phyloP scores from a whole-genome alignment of 768 basidiomycete genomes.

The Leccinum aurantiacum region DNA sequence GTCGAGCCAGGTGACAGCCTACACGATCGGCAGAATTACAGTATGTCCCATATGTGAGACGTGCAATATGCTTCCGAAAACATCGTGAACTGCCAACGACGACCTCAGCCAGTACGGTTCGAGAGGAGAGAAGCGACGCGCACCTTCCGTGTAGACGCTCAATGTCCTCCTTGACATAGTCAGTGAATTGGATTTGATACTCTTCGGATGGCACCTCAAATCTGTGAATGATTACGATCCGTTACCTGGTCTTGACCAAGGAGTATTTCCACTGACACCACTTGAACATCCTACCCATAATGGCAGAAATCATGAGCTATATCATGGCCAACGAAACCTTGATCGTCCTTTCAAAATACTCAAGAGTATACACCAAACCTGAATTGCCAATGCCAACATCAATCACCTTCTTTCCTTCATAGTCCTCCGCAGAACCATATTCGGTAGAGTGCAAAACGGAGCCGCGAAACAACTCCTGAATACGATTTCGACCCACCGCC shows the following conservation, averaged over 20 bases:
- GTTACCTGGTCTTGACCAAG: no score
- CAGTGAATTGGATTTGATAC: conserved; percentile 97
- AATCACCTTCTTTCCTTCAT: conserved; percentile 60
- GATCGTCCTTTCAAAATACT: not conserved
- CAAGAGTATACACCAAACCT: conserved; percentile 30
- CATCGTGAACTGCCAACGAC: conserved; percentile 72
- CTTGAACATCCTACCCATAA: no score
- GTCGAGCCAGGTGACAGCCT: no score
- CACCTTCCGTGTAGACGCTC: no score
- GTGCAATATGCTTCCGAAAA: conserved; percentile 96
- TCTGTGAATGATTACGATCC: no score
- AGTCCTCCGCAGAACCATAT: conserved; percentile 45
- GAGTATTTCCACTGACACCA: no score
- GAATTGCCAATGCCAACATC: conserved; percentile 66
- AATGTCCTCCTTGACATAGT: conserved; percentile 95
- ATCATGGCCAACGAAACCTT: conserved; percentile 32
- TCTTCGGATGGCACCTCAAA: conserved; percentile 28
- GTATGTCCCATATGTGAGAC: conserved; percentile 84
- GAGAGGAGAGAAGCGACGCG: not conserved
- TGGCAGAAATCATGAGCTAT: conserved; percentile 37
- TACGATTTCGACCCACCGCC: conserved; percentile 7
- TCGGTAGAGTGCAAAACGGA: conserved; percentile 51
- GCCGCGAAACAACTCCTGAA: conserved; percentile 51
- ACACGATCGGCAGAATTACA: conserved; percentile 81
- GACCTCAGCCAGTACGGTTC: no score